A percentile compares a stretch with the other conserved stretches of the same genome.
phyloP scores from a whole-genome alignment of 2,329 filamentous ascomycete species.

The Arthroderma sp. region DNA sequence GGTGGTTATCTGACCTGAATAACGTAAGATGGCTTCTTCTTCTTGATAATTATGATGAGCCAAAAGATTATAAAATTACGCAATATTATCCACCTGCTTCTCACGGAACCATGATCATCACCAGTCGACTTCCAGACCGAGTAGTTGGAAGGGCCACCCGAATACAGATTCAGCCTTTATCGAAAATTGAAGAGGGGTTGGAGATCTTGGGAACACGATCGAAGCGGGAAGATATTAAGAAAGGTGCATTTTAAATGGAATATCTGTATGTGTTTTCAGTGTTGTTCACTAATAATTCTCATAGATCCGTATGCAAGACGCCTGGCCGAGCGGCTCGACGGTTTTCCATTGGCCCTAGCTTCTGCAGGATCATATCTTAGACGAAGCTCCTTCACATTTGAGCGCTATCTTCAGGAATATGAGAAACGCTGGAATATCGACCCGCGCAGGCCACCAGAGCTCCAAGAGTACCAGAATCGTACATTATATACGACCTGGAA shows the following conservation, averaged over 20 bases:
- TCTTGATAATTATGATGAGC: conserved; percentile 19
- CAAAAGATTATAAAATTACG: conserved; percentile 6
- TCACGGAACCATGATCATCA: conserved; percentile 33
- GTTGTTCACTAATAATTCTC: not conserved
- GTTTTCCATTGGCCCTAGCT: conserved; percentile 35
- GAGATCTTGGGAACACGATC: not conserved
- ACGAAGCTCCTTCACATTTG: conserved; percentile 13
- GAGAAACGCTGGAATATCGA: conserved; percentile 10
- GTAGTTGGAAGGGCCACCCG: not conserved
- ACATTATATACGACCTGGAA: conserved; percentile 17
- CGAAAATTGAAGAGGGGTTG: not conserved
- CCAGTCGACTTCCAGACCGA: conserved; percentile 7
- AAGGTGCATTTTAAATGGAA: no score
- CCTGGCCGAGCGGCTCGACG: conserved; percentile 24
- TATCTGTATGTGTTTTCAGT: not conserved
- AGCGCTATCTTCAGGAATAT: conserved; percentile 30
- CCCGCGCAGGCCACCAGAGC: conserved; percentile 21
- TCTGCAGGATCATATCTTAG: conserved; percentile 35
- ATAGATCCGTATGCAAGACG: conserved; percentile 12
- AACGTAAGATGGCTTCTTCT: conserved; percentile 18
- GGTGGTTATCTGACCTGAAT: conserved; percentile 7
- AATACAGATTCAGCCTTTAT: not conserved
- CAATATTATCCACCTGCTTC: conserved; percentile 20
- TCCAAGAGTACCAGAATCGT: conserved; percentile 3
- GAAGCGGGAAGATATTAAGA: not conserved